phyloP scores from a whole-genome alignment of 164 flowering plant species.

The Aristolochia fimbriata region DNA sequence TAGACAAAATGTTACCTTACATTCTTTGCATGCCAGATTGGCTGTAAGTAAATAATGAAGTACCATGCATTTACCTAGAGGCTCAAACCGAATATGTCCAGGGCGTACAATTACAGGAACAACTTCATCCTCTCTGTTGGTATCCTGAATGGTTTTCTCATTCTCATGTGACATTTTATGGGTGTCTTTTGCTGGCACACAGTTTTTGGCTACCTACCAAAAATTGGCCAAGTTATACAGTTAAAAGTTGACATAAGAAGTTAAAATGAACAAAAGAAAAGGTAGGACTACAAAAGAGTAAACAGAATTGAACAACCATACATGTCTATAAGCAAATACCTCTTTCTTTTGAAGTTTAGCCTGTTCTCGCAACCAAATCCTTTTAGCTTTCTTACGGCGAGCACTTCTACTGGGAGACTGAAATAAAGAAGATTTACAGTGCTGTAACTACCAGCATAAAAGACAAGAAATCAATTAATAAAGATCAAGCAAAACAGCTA shows the following conservation, averaged over 20 bases:
- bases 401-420: constrained; percentile 83
- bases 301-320: neutral
- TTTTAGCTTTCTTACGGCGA: constrained; percentile 72
- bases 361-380: constrained; percentile 54
- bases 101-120: constrained; percentile 77
- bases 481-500: too few species aligned
- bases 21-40: too few species aligned
- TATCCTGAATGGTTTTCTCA: constrained; percentile 20
- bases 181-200: constrained; percentile 9
- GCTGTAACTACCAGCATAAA: too few species aligned
- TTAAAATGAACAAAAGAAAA: neutral
- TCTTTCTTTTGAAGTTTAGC: constrained; percentile 29
- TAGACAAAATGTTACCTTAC: too few species aligned
- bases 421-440: constrained; percentile 1
- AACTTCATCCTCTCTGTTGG: constrained; percentile 39
- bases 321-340: constrained; percentile 19
- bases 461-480: too few species aligned
- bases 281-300: neutral
- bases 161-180: constrained; percentile 10
- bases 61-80: constrained; percentile 37
- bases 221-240: neutral
- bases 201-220: constrained; percentile 28
- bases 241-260: neutral
- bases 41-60: too few species aligned
- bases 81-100: constrained; percentile 87